Evolutionary conservation across 2,329 filamentous ascomycete genomes (phyloP).

Genomic region (Neofusicoccum sp.): DNA sequence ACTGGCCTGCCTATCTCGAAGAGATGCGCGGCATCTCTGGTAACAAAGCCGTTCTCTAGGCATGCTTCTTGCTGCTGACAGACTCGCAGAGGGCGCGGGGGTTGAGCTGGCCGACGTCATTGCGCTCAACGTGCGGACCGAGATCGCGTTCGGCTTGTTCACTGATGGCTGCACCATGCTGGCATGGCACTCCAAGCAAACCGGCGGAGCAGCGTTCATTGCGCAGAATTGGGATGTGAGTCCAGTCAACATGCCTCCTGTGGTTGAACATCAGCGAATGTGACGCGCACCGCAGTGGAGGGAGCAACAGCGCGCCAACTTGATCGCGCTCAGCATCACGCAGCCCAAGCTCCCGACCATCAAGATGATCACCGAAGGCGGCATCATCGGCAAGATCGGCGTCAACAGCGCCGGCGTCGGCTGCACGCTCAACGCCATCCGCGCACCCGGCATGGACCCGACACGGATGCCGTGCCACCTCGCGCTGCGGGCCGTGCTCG

Average conservation of each 20-base stretch:
- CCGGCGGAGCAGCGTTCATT: conserved; percentile 37
- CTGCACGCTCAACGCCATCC: conserved; percentile 61
- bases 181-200: conserved; percentile 40
- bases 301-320: conserved; percentile 48
- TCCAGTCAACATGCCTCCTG: not conserved
- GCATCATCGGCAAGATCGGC: conserved; percentile 65
- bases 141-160: conserved; percentile 58
- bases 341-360: conserved; percentile 48
- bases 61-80: too few species aligned
- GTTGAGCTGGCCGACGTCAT: conserved; percentile 52
- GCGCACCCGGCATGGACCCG: conserved; percentile 54
- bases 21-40: conserved; percentile 49
- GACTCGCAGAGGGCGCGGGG: conserved; percentile 47
- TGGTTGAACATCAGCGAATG: not conserved
- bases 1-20: conserved; percentile 44
- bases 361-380: conserved; percentile 59
- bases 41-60: too few species aligned
- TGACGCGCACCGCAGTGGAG: conserved; percentile 47
- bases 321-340: conserved; percentile 49
- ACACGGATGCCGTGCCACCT: conserved; percentile 60
- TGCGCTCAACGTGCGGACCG: conserved; percentile 57
- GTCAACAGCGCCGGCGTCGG: conserved; percentile 60
- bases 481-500: conserved; percentile 56
- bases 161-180: conserved; percentile 59
- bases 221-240: conserved; percentile 59